Evolutionary conservation across 352 stramenopile genomes (phyloP), one percentile per base, ranked within the genome.

Genomic region (Phytopythium kandeliae): DNA sequence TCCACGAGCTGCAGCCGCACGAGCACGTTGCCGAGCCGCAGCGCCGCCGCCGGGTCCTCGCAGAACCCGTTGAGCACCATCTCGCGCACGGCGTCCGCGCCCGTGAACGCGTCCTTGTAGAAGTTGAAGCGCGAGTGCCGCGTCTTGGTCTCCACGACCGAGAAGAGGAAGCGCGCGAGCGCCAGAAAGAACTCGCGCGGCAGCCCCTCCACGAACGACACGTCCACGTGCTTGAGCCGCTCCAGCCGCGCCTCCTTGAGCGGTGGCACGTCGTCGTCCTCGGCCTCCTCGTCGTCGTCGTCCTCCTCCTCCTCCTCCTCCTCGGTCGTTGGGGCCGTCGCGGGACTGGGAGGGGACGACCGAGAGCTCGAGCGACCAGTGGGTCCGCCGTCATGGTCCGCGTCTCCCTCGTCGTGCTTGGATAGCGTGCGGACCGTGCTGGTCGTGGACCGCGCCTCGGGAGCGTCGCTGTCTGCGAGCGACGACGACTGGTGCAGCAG

Each of bases 81-180:
- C 54, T 86, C 71, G 12, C 75, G 74, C 31, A 94, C 73, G 12
- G 76, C 74, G 47, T 94, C 84, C 45, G 67, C 71, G 45, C 84
- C 84, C 2, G 81, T 79, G 58, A 94, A 94, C 11, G 81, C 62
- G 58, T 94, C 84, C 60, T 94, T 94, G 71, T 87, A 89, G 49
- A 90, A 90, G 54, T 86, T 91, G 62, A 94, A 90, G 11, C 77
- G 74, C 48, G 81, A 86, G 58, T 92, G 80, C 16, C 80, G 70
- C 8, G 79, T 90, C 72, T 92, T 92, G 54, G 91, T 54, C 45
- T 94, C 84, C 33, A 94, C 50, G 8, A 69, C 74, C n/a, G 75
- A 71, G 37, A 85, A 67, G 26, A 94, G 63, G 55, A 90, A 94
- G 12, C 84, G 80, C 21, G 64, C 66, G 10, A 94, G 55, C 12